Evolutionary conservation across 2,329 filamentous ascomycete genomes (phyloP).

Genomic region (Tetracladium maxilliforme): DNA sequence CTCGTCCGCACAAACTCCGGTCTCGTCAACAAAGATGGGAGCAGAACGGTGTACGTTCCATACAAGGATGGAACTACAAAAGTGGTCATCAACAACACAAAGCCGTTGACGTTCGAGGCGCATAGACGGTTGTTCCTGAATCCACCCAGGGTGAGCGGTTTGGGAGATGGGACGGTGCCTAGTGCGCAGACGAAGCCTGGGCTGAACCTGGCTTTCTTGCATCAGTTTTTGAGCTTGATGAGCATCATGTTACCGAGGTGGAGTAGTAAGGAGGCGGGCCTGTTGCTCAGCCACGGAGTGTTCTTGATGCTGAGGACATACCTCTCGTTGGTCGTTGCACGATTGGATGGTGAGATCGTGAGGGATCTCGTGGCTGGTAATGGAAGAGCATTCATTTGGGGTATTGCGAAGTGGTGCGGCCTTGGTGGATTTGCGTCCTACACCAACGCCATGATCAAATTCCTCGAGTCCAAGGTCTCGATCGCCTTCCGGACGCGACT

Average conservation of each 20-base stretch:
- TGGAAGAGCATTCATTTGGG: conserved; percentile 75
- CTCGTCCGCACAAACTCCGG: conserved; percentile 86
- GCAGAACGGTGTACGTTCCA: conserved; percentile 86
- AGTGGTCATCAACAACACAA: conserved; percentile 81
- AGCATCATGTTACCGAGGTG: conserved; percentile 96
- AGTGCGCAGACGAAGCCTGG: conserved; percentile 86
- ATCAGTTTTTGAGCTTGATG: conserved; percentile 90
- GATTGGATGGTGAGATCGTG: conserved; percentile 90
- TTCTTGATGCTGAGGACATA: conserved; percentile 91
- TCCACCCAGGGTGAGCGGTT: conserved; percentile 68
- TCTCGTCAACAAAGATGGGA: conserved; percentile 85
- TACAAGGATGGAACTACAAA: conserved; percentile 80
- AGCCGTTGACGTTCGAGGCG: conserved; percentile 88
- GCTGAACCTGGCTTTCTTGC: conserved; percentile 85
- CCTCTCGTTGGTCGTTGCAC: conserved; percentile 80
- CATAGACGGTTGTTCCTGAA: conserved; percentile 88
- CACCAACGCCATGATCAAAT: conserved; percentile 98
- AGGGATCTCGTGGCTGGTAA: conserved; percentile 92
- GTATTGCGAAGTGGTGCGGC: conserved; percentile 84
- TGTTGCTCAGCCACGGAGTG: conserved; percentile 75
- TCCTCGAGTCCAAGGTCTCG: conserved; percentile 90
- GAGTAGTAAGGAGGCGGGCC: conserved; percentile 87
- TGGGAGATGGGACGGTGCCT: conserved; percentile 63
- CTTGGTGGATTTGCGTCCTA: conserved; percentile 90
- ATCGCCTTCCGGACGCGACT: conserved; percentile 93